Evolutionary conservation across 768 basidiomycete species (phyloP).

Genomic region (Russula foetens): DNA sequence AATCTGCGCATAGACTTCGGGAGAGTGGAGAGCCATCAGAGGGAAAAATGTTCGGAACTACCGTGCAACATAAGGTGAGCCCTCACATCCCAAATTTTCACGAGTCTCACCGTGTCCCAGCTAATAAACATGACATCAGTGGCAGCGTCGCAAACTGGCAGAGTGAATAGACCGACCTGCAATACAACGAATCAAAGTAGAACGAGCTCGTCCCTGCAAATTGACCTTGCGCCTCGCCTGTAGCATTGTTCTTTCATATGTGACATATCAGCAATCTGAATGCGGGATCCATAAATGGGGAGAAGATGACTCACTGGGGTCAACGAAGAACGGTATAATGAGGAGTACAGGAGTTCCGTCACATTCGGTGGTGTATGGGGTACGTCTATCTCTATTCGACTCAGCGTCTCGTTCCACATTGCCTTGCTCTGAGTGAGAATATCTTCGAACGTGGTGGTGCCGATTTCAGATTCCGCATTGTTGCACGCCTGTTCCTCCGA

Average conservation of each 20-base stretch:
- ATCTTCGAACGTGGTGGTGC: slow-evolving; percentile 48
- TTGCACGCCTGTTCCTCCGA: slow-evolving; percentile 58
- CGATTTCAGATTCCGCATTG: slow-evolving; percentile 60
- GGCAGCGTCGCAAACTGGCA: not conserved
- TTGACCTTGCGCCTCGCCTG: slow-evolving; percentile 53
- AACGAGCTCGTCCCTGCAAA: slow-evolving; percentile 50
- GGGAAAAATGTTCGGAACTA: slow-evolving; percentile 67
- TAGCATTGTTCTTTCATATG: slow-evolving; percentile 57
- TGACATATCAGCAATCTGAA: not conserved
- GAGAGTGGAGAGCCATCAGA: slow-evolving; percentile 56
- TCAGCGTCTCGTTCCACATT: slow-evolving; percentile 60
- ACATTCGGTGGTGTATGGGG: slow-evolving; percentile 50
- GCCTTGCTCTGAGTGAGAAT: slow-evolving; percentile 44
- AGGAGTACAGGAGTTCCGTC: slow-evolving; percentile 66
- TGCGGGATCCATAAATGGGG: no score
- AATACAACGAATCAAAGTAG: slow-evolving; percentile 67
- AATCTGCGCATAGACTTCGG: slow-evolving; percentile 59
- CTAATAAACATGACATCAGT: not conserved
- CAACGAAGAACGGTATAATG: slow-evolving; percentile 52
- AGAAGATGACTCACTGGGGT: slow-evolving; percentile 45
- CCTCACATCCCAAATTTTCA: not conserved
- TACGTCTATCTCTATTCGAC: slow-evolving; percentile 58
- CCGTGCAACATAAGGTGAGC: slow-evolving; percentile 19
- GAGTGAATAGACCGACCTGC: slow-evolving; percentile 51
- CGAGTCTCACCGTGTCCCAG: slow-evolving; percentile 5